Evolutionary conservation across 2,329 filamentous ascomycete genomes (phyloP).

Genomic region (Pyrenophora seminiperda): DNA sequence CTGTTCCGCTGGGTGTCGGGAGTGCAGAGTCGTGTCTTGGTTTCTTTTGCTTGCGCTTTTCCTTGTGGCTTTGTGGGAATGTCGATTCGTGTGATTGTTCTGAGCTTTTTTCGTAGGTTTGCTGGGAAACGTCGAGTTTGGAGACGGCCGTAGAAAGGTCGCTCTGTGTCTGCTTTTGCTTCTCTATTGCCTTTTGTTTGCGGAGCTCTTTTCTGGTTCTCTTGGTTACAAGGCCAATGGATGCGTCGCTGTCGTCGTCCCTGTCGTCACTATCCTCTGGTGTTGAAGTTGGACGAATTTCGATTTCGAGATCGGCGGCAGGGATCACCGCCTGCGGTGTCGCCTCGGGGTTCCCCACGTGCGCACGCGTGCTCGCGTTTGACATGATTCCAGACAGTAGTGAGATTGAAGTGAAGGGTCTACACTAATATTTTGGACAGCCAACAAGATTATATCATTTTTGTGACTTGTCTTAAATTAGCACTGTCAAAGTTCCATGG

Average conservation of each 20-base stretch:
- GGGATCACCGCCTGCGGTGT: slow-evolving; percentile 19
- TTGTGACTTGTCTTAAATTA: neutral
- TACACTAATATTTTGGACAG: too few relatives aligned
- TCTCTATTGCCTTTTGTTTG: slow-evolving; percentile 20
- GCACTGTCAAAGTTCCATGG: neutral
- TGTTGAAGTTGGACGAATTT: slow-evolving; percentile 26
- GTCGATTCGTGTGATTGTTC: slow-evolving; percentile 2
- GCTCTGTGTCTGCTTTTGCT: slow-evolving; percentile 5
- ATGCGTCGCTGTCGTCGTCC: slow-evolving; percentile 6
- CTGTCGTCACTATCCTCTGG: slow-evolving; percentile 7
- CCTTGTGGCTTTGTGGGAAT: slow-evolving; percentile 27
- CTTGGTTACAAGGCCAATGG: neutral
- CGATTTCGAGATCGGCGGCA: slow-evolving; percentile 23
- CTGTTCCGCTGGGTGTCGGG: slow-evolving; percentile 27
- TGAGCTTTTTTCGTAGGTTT: slow-evolving; percentile 1
- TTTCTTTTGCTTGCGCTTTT: slow-evolving; percentile 32
- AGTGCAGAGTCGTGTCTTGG: slow-evolving; percentile 14
- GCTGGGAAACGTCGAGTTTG: neutral
- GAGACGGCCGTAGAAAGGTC: neutral
- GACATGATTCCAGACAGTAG: slow-evolving; percentile 14
- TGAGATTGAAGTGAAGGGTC: neutral
- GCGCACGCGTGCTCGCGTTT: slow-evolving; percentile 43
- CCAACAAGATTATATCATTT: neutral
- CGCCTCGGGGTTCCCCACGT: slow-evolving; percentile 35
- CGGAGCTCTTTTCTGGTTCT: slow-evolving; percentile 34